These are phyloP conservation scores for Infundibulicybe gibba DNA, from an alignment of 768 basidiomycete species.

Conservation along the genomic window DNA sequence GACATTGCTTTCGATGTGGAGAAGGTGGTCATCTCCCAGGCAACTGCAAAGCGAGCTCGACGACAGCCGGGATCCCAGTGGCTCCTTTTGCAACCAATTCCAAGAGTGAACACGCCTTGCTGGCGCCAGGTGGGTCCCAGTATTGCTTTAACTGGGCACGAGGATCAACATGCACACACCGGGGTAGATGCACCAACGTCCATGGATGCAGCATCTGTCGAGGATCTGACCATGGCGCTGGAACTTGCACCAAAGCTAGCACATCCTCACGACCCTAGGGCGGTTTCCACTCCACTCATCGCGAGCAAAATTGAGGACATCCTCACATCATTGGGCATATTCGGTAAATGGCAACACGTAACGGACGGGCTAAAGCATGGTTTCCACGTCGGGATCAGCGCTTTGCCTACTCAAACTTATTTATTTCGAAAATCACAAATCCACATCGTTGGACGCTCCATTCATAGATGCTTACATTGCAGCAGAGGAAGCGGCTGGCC, in stretches of 20 bases:
- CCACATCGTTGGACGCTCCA: constrained; percentile 16
- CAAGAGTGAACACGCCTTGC: constrained; percentile 14
- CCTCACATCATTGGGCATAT: constrained; percentile 11
- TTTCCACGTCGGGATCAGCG: constrained; percentile 29
- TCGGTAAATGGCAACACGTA: constrained; percentile 21
- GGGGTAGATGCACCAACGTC: too few species aligned
- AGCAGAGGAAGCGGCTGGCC: constrained; percentile 20
- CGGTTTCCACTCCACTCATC: constrained; percentile 25
- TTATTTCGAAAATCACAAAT: constrained; percentile 31
- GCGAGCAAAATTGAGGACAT: constrained; percentile 8
- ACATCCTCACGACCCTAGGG: constrained; percentile 20
- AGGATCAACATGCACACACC: too few species aligned
- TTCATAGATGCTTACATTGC: constrained; percentile 30
- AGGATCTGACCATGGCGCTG: constrained; percentile 21
- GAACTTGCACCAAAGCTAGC: constrained; percentile 11
- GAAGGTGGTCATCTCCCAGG: constrained; percentile 16
- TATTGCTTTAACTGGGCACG: constrained; percentile 24
- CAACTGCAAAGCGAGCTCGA: constrained; percentile 13
- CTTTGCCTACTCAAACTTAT: constrained; percentile 9
- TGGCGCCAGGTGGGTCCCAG: constrained; percentile 9
- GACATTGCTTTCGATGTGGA: constrained; percentile 24
- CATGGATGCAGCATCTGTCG: constrained; percentile 21
- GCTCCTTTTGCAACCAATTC: constrained; percentile 8
- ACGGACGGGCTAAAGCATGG: constrained; percentile 25
- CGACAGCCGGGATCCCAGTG: constrained; percentile 16